Base-by-base conservation (phyloP, 2,329 filamentous ascomycete genomes). In the Colletotrichum sp. region DNA sequence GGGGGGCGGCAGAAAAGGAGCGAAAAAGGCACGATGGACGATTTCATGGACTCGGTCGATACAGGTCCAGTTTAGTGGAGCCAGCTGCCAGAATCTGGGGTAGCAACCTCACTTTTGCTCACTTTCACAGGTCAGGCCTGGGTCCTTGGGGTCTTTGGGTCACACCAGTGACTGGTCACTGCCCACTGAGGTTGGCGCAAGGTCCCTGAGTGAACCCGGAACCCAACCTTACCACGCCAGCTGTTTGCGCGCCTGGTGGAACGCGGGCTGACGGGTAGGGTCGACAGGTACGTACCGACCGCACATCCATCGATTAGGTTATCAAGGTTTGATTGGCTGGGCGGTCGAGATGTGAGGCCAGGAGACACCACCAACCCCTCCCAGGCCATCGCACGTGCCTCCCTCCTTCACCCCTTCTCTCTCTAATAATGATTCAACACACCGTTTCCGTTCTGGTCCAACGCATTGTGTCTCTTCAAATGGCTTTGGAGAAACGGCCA, bases 31-130 rank as follows among this genome's bases (percentile, higher is more conserved):
- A 60, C 48, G 63, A 73, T 32, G 26, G 63, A 22, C 44, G 44
- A 52, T 22, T 59, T 59, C 57, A 71, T 66, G 62, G 68, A 72
- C 62, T 66, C 55, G 68, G 69, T 66, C 73, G 57, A 68, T 55
- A 64, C 44, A 65, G 30, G 67, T 39, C 66, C 75, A 57, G 66
- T 48, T 60, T 67, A 48, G 75, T 76, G 75, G 75, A 36, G 71
- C 44, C 72, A 39, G 30, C 52, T 15, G 32, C 52, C 28, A 66
- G 59, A 76, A 76, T 76, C 75, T 28, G 75, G 75, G 75, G 75
- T 76, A 76, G 75, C 72, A 71, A 44, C 44, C 44, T 52, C 44
- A 22, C 39, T 48, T 48, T 48, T 48, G 44, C 44, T 52, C 71
- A 66, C 32, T 64, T 63, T 67, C 60, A 70, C 39, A 67, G 64